Evolutionary conservation across 768 basidiomycete genomes (phyloP).

Genomic region (Agrocybe pediades): DNA sequence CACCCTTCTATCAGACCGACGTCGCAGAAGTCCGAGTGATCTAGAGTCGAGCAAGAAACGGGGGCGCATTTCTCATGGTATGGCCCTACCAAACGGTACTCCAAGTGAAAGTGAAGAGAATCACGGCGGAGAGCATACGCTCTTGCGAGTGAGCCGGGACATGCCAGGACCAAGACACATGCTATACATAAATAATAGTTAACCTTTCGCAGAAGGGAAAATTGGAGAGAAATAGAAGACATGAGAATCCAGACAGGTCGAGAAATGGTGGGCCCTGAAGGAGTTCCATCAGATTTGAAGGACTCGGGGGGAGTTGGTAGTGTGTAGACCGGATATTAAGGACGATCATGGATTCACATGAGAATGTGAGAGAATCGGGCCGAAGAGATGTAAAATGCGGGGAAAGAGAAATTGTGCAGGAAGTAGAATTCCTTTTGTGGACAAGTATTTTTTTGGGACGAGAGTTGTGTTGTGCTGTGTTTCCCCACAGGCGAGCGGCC

Average conservation of each 20-base stretch:
- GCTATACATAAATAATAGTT: no score
- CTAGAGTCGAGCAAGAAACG: not conserved
- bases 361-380: constrained; percentile 8
- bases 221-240: not conserved
- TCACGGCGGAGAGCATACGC: not conserved
- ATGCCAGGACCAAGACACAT: no score
- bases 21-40: not conserved
- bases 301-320: not conserved
- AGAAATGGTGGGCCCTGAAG: not conserved
- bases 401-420: constrained; percentile 1
- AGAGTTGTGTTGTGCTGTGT: not conserved
- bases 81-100: not conserved
- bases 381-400: constrained; percentile 9
- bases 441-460: constrained; percentile 3
- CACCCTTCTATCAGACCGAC: no score
- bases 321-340: not conserved
- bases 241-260: not conserved
- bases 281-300: not conserved
- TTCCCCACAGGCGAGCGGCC: constrained; percentile 11
- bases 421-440: constrained; percentile 1
- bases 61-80: not conserved
- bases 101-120: no score
- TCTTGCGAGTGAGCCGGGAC: no score
- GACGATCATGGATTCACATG: constrained; percentile 7
- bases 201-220: not conserved